A percentile compares a stretch with the other conserved stretches of the same genome.
phyloP scores from a whole-genome alignment of 1,284 basidiomycete species.

The Phenoliferia sp. region DNA sequence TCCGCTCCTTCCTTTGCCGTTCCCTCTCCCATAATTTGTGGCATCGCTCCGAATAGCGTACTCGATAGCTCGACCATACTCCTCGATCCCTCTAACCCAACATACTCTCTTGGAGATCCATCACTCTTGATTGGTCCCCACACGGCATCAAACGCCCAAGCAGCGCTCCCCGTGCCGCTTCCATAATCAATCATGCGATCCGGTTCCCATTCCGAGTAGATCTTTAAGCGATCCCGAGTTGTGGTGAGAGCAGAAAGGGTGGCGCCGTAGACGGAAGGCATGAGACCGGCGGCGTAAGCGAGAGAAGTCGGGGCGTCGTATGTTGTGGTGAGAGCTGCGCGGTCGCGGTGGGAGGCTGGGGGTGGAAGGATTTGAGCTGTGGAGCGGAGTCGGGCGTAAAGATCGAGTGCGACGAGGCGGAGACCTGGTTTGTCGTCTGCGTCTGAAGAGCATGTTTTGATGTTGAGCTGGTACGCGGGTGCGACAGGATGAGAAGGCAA shows the following conservation, averaged over 20 bases:
- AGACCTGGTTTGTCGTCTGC: conserved; percentile 28
- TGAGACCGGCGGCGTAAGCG: conserved; percentile 46
- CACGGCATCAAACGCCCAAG: conserved; percentile 43
- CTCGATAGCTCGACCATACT: conserved; percentile 34
- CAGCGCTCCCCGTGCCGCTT: conserved; percentile 44
- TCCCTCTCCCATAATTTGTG: conserved; percentile 3
- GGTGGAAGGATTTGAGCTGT: conserved; percentile 13
- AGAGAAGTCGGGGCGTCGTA: conserved; percentile 35
- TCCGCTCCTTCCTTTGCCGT: neutral
- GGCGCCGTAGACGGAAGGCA: conserved; percentile 48
- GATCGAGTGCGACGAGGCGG: conserved; percentile 27
- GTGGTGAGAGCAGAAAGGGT: conserved; percentile 45
- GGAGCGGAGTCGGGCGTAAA: conserved; percentile 19
- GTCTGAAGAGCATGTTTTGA: neutral
- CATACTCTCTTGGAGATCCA: conserved; percentile 42
- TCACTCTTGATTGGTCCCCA: conserved; percentile 32
- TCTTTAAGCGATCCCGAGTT: conserved; percentile 40
- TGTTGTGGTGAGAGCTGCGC: conserved; percentile 14
- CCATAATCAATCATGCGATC: conserved; percentile 43
- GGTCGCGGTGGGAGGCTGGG: conserved; percentile 14
- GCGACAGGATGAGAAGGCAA: neutral
- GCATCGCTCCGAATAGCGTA: conserved; percentile 25
- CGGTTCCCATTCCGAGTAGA: conserved; percentile 34
- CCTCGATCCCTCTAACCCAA: conserved; percentile 30
- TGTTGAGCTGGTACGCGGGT: neutral